phyloP scores from a whole-genome alignment of 2,329 filamentous ascomycete genomes.

The Aspergillus neotritici region DNA sequence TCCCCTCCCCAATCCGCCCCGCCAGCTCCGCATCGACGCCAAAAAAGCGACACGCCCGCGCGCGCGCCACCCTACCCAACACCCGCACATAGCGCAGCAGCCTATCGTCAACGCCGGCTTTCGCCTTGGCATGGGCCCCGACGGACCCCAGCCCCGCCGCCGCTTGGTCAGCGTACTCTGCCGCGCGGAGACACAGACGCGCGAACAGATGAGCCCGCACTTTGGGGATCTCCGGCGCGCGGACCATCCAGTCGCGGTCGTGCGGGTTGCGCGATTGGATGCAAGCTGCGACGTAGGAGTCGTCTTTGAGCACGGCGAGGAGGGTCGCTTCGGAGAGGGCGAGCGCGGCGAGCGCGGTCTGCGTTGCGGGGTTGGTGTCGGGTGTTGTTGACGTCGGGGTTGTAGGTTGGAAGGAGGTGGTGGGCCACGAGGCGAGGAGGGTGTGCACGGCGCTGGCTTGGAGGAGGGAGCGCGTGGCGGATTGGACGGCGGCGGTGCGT shows the following conservation, averaged over 20 bases:
- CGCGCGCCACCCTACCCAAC: constrained; percentile 66
- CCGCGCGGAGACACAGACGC: constrained; percentile 76
- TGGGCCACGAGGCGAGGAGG: constrained; percentile 58
- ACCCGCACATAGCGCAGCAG: constrained; percentile 71
- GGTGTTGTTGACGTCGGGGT: constrained; percentile 18
- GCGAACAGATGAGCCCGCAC: constrained; percentile 85
- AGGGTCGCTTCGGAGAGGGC: constrained; percentile 84
- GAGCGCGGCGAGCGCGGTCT: constrained; percentile 47
- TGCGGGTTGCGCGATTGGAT: constrained; percentile 75
- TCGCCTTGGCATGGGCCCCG: constrained; percentile 21
- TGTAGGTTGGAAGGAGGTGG: constrained; percentile 28
- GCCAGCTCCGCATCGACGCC: constrained; percentile 81
- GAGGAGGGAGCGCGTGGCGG: constrained; percentile 71
- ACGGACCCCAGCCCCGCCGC: constrained; percentile 45
- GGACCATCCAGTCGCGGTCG: constrained; percentile 96
- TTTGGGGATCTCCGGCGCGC: constrained; percentile 77
- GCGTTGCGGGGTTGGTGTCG: constrained; percentile 45
- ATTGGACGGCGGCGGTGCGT: constrained; percentile 62
- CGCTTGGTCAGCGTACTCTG: constrained; percentile 78
- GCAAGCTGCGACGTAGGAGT: constrained; percentile 80
- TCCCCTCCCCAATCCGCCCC: constrained; percentile 73
- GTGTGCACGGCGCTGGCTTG: constrained; percentile 73
- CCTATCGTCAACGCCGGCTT: constrained; percentile 51
- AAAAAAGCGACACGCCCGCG: constrained; percentile 83
- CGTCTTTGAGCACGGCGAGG: constrained; percentile 85